Conservation (phyloP, 768 basidiomycete species). For the Lentinula boryana region DNA sequence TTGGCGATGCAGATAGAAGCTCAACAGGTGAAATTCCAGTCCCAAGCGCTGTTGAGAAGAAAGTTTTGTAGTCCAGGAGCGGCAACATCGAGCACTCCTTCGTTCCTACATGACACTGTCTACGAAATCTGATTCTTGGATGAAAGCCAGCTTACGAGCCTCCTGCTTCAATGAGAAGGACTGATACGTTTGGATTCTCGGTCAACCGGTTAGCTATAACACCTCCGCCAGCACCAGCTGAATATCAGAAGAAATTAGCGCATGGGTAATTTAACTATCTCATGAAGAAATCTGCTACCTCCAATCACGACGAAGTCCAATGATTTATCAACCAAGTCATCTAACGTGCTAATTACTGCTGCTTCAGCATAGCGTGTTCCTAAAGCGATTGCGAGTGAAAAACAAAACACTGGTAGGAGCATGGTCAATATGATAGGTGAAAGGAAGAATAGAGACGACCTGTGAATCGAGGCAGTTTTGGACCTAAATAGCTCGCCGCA, state of each 20-base stretch:
- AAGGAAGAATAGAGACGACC: no score
- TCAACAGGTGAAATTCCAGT: slow-evolving; percentile 7
- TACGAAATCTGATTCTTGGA: slow-evolving; percentile 9
- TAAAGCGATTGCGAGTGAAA: background rate
- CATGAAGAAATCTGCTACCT: background rate
- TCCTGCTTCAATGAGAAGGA: slow-evolving; percentile 17
- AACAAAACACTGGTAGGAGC: no score
- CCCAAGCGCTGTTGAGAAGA: slow-evolving; percentile 2
- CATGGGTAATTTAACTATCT: background rate
- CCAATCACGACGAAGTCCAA: slow-evolving; percentile 10
- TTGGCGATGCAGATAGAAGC: background rate
- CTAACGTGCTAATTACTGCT: background rate
- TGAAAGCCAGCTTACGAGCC: slow-evolving; percentile 10
- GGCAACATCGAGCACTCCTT: background rate
- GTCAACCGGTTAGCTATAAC: slow-evolving; percentile 11
- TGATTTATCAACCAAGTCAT: background rate
- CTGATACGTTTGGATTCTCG: slow-evolving; percentile 9
- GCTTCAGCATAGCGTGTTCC: background rate
- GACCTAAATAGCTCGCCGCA: no score
- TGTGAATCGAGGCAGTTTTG: no score
- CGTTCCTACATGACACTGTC: slow-evolving; percentile 9
- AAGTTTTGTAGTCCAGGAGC: background rate
- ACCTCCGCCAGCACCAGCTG: slow-evolving; percentile 23
- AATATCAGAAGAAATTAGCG: background rate
- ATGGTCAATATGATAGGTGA: no score